These are phyloP conservation scores for Penicillium sp. DNA, from an alignment of 2,329 filamentous ascomycete species.

Conservation along the genomic window DNA sequence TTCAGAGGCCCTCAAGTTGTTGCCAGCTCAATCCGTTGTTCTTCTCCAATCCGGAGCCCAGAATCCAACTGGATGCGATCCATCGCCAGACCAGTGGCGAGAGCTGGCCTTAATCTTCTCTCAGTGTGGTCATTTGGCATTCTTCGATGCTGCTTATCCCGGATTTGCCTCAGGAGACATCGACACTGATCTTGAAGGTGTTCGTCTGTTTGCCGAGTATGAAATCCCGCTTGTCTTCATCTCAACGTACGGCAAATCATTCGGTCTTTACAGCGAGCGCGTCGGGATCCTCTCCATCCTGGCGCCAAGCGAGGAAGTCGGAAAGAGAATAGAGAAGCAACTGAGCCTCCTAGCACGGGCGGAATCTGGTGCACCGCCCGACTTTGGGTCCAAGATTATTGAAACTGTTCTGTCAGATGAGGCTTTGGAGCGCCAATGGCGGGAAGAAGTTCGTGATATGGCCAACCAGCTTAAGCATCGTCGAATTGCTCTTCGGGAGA, in stretches of 20 bases:
- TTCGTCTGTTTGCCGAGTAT: conserved; percentile 11
- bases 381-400: conserved; percentile 14
- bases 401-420: conserved; percentile 10
- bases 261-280: conserved; percentile 17
- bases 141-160: conserved; percentile 17
- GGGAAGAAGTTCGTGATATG: conserved; percentile 11
- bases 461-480: conserved; percentile 7
- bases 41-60: conserved; percentile 16
- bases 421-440: conserved; percentile 9
- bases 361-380: conserved; percentile 12
- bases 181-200: conserved; percentile 8
- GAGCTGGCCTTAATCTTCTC: conserved; percentile 9
- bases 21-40: conserved; percentile 15
- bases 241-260: conserved; percentile 15
- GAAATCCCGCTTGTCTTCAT: conserved; percentile 14
- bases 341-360: conserved; percentile 6
- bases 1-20: neutral
- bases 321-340: conserved; percentile 7
- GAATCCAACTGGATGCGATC: conserved; percentile 18
- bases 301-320: conserved; percentile 6
- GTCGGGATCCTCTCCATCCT: conserved; percentile 14
- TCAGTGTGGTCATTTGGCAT: conserved; percentile 12
- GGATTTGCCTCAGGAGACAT: conserved; percentile 17
- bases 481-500: conserved; percentile 1
- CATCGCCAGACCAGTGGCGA: conserved; percentile 12